A percentile compares a stretch with the other conserved stretches of the same genome.
phyloP scores from a whole-genome alignment of 192 early-diverging fungal genomes.

The Linnemannia hyalina region DNA sequence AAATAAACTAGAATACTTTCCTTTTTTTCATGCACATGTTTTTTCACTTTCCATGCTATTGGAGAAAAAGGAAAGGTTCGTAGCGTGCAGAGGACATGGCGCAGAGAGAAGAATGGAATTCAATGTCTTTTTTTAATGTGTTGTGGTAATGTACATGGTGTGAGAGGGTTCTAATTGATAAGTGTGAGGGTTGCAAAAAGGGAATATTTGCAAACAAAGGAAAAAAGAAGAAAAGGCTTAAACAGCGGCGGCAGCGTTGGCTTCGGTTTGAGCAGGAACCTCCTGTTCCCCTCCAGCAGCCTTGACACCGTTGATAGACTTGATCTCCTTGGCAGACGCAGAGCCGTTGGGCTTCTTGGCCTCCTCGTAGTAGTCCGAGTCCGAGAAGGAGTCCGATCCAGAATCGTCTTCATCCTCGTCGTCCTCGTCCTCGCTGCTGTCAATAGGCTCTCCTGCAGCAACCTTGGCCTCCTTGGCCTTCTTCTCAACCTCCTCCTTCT shows the following conservation, averaged over 20 bases:
- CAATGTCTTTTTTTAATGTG: neutral
- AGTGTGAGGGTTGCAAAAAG: neutral
- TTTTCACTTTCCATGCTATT: too few relatives aligned
- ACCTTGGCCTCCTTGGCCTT: conserved; percentile 45
- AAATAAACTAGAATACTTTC: neutral
- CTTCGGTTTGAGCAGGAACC: neutral
- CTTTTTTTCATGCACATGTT: neutral
- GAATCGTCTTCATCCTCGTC: conserved; percentile 12
- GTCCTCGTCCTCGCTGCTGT: conserved; percentile 29
- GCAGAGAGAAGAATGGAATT: too few relatives aligned
- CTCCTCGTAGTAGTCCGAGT: conserved; percentile 49
- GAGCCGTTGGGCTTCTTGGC: conserved; percentile 6
- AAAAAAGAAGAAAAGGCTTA: neutral
- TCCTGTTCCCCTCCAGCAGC: neutral
- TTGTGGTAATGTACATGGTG: neutral
- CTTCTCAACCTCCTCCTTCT: conserved; percentile 31
- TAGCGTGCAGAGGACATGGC: too few relatives aligned
- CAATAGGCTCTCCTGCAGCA: conserved; percentile 27
- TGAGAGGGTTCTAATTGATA: neutral
- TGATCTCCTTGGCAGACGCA: neutral
- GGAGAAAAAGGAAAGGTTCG: too few relatives aligned
- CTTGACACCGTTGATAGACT: neutral
- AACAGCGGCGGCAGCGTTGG: conserved; percentile 16
- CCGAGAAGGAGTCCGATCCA: conserved; percentile 34
- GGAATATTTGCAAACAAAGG: neutral